Percentiles rank a stretch among this genome's conserved stretches.
phyloP scores from a whole-genome alignment of 192 early-diverging fungal species.

The Coemansia sp. region DNA sequence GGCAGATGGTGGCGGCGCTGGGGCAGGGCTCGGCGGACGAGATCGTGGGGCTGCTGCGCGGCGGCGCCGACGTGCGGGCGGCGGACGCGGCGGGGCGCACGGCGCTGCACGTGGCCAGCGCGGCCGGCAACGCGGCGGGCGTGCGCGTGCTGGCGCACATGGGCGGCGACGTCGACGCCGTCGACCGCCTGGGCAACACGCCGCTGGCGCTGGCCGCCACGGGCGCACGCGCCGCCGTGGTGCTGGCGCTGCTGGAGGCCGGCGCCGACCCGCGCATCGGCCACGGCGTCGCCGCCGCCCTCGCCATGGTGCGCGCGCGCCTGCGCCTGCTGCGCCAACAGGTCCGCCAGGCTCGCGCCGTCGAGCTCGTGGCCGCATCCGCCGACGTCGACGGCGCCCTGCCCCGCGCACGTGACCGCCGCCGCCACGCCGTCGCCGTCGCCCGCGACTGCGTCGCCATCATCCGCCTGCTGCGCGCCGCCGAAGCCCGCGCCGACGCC shows the following conservation, averaged over 20 bases:
- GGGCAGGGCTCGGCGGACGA: slow-evolving; percentile 28
- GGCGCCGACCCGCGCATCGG: slow-evolving; percentile 42
- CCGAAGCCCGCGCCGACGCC: neutral
- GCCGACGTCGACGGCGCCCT: slow-evolving; percentile 1
- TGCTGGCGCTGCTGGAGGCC: slow-evolving; percentile 29
- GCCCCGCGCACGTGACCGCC: slow-evolving; percentile 10
- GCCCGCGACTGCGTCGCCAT: slow-evolving; percentile 38
- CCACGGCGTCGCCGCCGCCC: slow-evolving; percentile 19
- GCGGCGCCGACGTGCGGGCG: slow-evolving; percentile 11
- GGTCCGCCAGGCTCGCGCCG: slow-evolving; percentile 15
- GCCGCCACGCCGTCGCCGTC: slow-evolving; percentile 13
- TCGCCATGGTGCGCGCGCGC: slow-evolving; percentile 42
- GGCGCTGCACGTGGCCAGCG: slow-evolving; percentile 40
- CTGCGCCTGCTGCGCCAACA: slow-evolving; percentile 27
- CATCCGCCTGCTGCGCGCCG: slow-evolving; percentile 19
- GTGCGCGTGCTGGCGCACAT: slow-evolving; percentile 30
- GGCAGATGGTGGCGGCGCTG: slow-evolving; percentile 13
- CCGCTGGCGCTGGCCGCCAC: slow-evolving; percentile 44
- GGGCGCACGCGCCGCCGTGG: slow-evolving; percentile 15
- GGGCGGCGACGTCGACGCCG: slow-evolving; percentile 36
- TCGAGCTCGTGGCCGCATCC: neutral
- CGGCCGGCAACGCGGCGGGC: slow-evolving; percentile 18
- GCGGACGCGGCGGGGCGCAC: slow-evolving; percentile 28
- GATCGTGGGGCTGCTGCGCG: slow-evolving; percentile 15
- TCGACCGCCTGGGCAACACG: slow-evolving; percentile 39